Evolutionary conservation across 257 asterid genomes (phyloP), one percentile per base, ranked within the genome.

Genomic region (Petrea volubilis): DNA sequence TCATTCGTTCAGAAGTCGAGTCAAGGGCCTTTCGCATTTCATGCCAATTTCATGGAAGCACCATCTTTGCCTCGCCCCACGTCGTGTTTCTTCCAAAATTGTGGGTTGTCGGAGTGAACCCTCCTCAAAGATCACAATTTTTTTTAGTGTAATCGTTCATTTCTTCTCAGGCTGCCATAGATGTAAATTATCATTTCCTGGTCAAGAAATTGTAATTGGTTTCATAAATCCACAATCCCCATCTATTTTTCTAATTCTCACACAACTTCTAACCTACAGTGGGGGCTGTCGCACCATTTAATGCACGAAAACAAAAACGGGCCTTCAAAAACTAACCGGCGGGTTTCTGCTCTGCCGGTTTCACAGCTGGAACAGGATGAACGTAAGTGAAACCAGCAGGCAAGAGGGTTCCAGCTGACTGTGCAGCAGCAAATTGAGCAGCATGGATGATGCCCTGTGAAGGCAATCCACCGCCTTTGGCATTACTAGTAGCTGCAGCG

Each of bases 91-190:
- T 25, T 55, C 18, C 60, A 55, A 55, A 55, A 55, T 55, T 3
- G 60, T 55, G 34, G 34, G 34, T 7, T 11, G 60, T 6, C n/a
- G 7, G 29, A 6, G 18, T 2, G 8, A 13, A 13, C 51, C 51
- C 51, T 44, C 5, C 1, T n/a, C 20, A 15, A 4, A 7, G 29
- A 2, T 51, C 31, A 51, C 28, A 49, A n/a, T n/a, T 44, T 4
- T 14, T 44, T 18, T 13, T 44, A n/a, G 51, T 20, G 15, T 51
- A 21, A 51, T 51, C 58, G 5, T 51, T 51, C 58, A 51, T 79
- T 84, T 84, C 89, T 86, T 86, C 86, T 88, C 90, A 79, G 86
- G 86, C 89, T 86, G 87, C 92, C 96, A 81, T 63, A 85, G 71
- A 66, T 83, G 84, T 80, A 86, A 79, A 84, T 80, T 82, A 72